A percentile compares a stretch with the other conserved stretches of the same genome.
These are phyloP conservation scores for Glutinoglossum americanum DNA, from an alignment of 495 filamentous ascomycete genomes.

Conservation along the genomic window DNA sequence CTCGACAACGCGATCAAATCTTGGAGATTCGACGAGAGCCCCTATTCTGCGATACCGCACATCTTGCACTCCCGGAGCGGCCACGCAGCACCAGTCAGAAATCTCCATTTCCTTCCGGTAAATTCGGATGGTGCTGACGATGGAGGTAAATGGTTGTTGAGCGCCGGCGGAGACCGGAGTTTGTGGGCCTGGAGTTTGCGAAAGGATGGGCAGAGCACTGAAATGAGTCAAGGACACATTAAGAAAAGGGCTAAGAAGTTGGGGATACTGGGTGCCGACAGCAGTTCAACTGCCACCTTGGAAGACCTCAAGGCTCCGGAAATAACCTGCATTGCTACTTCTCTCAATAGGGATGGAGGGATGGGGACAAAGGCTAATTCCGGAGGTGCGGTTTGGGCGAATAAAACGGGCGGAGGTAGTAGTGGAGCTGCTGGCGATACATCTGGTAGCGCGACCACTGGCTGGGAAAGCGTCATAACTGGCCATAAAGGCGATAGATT, in stretches of 20 bases:
- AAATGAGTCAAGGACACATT: conserved; percentile 73
- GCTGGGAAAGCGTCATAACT: conserved; percentile 93
- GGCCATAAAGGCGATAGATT: conserved; percentile 72
- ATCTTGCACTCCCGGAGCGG: conserved; percentile 68
- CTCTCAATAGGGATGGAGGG: conserved; percentile 78
- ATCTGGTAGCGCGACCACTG: conserved; percentile 45
- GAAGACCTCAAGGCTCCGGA: conserved; percentile 74
- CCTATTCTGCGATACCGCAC: conserved; percentile 64
- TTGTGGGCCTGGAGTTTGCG: conserved; percentile 91
- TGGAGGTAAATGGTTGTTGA: conserved; percentile 84
- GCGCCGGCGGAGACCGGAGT: conserved; percentile 66
- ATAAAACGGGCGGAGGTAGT: conserved; percentile 31
- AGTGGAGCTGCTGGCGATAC: conserved; percentile 30
- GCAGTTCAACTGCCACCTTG: conserved; percentile 32
- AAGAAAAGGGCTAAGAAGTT: conserved; percentile 67
- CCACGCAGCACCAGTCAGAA: conserved; percentile 66
- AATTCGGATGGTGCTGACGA: conserved; percentile 76
- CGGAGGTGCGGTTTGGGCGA: conserved; percentile 54
- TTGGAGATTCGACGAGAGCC: conserved; percentile 83
- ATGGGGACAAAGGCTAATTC: conserved; percentile 51
- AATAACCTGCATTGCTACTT: conserved; percentile 75
- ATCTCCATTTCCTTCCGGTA: conserved; percentile 59
- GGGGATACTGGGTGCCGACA: conserved; percentile 33
- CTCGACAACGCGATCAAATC: conserved; percentile 83
- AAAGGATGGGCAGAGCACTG: conserved; percentile 80